phyloP scores from a whole-genome alignment of 805 yeast genomes.

The Danielozyma ontarioensis region DNA sequence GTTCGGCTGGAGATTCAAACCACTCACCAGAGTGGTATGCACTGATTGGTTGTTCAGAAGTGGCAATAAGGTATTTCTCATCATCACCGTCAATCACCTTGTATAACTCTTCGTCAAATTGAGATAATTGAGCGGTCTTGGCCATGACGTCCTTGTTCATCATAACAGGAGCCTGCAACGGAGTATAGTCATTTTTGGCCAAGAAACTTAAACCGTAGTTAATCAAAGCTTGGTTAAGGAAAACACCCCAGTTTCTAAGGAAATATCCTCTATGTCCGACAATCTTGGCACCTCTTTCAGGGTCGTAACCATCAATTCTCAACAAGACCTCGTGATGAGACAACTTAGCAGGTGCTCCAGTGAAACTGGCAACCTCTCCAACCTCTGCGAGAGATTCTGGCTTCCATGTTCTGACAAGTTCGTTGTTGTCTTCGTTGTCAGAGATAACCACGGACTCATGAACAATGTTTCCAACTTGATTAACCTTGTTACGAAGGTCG shows the following conservation, averaged over 20 bases:
- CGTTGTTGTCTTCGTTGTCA: slow-evolving; percentile 86
- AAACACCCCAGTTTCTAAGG: slow-evolving; percentile 91
- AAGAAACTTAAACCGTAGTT: slow-evolving; percentile 90
- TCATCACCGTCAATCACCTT: slow-evolving; percentile 96
- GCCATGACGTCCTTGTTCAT: slow-evolving; percentile 99
- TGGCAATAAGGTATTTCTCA: slow-evolving; percentile 96
- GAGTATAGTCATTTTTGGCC: slow-evolving; percentile 71
- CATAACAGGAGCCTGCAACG: slow-evolving; percentile 98
- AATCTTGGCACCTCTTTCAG: slow-evolving; percentile 96
- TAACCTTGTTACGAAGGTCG: slow-evolving; percentile 72
- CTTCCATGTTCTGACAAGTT: slow-evolving; percentile 79
- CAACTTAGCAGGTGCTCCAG: slow-evolving; percentile 69
- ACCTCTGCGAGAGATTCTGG: slow-evolving; percentile 64
- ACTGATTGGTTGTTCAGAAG: slow-evolving; percentile 98
- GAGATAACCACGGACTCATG: slow-evolving; percentile 89
- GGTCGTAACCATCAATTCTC: slow-evolving; percentile 96
- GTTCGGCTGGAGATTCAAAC: slow-evolving; percentile 97
- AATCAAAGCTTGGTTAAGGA: slow-evolving; percentile 95
- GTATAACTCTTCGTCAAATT: slow-evolving; percentile 96
- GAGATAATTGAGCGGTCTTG: slow-evolving; percentile 95
- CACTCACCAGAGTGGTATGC: slow-evolving; percentile 97
- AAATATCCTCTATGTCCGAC: slow-evolving; percentile 99
- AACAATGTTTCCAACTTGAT: slow-evolving; percentile 88
- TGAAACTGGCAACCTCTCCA: slow-evolving; percentile 67
- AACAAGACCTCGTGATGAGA: slow-evolving; percentile 95